phyloP scores from a whole-genome alignment of 441 rosid species.

The Arabidopsis lyrata region DNA sequence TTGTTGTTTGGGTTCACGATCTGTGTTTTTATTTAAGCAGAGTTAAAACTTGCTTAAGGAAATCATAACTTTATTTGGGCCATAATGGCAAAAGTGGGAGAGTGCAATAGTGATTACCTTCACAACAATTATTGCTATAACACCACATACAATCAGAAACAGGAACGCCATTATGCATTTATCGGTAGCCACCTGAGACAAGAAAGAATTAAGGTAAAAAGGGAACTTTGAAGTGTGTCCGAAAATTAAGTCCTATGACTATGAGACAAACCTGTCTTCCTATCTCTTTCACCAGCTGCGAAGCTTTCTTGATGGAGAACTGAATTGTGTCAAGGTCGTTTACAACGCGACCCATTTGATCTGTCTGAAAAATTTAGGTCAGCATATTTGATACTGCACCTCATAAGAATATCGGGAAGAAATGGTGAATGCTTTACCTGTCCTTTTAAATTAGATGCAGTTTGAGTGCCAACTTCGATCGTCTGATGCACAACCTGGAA shows the following conservation, averaged over 20 bases:
- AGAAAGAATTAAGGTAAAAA: constrained; percentile 1
- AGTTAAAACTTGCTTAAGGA: background rate
- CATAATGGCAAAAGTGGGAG: constrained; percentile 6
- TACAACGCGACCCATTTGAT: constrained; percentile 98
- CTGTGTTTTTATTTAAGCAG: constrained; percentile 46
- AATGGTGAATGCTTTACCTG: constrained; percentile 58
- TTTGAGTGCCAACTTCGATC: constrained; percentile 93
- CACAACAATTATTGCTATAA: constrained; percentile 88
- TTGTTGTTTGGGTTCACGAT: constrained; percentile 90
- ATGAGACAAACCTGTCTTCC: constrained; percentile 81
- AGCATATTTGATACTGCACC: background rate
- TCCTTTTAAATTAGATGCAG: constrained; percentile 86
- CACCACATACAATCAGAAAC: constrained; percentile 90
- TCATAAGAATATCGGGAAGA: background rate
- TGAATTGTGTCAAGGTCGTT: constrained; percentile 96
- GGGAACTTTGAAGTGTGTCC: background rate
- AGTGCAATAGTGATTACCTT: constrained; percentile 61
- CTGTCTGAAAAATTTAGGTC: constrained; percentile 64
- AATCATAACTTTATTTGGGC: background rate
- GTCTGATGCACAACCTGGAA: constrained; percentile 92
- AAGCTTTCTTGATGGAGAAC: constrained; percentile 96
- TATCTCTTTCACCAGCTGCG: constrained; percentile 97
- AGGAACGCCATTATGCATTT: constrained; percentile 97
- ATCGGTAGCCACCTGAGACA: constrained; percentile 87
- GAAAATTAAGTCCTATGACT: background rate